Percentiles rank a stretch among this genome's conserved stretches.
Evolutionary conservation across 2,329 filamentous ascomycete species (phyloP).

Genomic region (Emergomyces africanus): DNA sequence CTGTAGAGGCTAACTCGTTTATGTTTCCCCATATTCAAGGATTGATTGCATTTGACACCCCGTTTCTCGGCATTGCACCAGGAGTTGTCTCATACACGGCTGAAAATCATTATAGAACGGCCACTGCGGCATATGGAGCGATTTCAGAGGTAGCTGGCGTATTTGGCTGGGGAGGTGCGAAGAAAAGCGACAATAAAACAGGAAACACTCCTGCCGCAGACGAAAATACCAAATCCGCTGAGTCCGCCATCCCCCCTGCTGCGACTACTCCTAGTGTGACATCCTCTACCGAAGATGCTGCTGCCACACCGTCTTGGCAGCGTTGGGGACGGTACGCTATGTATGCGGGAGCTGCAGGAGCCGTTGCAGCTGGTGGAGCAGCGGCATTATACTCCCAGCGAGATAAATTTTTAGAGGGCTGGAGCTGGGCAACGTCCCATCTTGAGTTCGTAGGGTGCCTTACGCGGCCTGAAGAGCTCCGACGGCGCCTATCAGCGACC

Average conservation of each 20-base stretch:
- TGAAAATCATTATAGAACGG: constrained; percentile 71
- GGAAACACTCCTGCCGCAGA: constrained; percentile 19
- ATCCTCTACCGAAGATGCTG: constrained; percentile 32
- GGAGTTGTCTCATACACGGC: constrained; percentile 45
- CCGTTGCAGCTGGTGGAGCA: constrained; percentile 66
- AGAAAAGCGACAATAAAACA: constrained; percentile 6
- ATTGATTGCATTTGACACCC: constrained; percentile 87
- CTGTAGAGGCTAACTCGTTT: constrained; percentile 34
- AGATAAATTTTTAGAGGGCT: constrained; percentile 63
- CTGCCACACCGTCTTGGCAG: constrained; percentile 48
- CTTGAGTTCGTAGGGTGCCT: constrained; percentile 89
- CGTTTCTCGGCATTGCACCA: constrained; percentile 49
- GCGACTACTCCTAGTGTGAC: constrained; percentile 14
- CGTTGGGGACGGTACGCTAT: constrained; percentile 76
- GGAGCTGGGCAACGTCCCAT: constrained; percentile 76
- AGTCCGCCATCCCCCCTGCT: constrained; percentile 23
- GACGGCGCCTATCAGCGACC: constrained; percentile 57
- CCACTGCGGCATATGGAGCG: constrained; percentile 55
- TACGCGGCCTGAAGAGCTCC: constrained; percentile 68
- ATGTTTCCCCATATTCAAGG: constrained; percentile 93
- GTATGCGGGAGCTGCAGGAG: constrained; percentile 68
- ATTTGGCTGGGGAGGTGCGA: constrained; percentile 47
- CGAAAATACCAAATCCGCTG: constrained; percentile 13
- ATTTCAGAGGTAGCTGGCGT: constrained; percentile 49
- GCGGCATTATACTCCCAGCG: constrained; percentile 78